Base-by-base conservation (phyloP, 345 rosid genomes). In the Citrus cavaleriei region DNA sequence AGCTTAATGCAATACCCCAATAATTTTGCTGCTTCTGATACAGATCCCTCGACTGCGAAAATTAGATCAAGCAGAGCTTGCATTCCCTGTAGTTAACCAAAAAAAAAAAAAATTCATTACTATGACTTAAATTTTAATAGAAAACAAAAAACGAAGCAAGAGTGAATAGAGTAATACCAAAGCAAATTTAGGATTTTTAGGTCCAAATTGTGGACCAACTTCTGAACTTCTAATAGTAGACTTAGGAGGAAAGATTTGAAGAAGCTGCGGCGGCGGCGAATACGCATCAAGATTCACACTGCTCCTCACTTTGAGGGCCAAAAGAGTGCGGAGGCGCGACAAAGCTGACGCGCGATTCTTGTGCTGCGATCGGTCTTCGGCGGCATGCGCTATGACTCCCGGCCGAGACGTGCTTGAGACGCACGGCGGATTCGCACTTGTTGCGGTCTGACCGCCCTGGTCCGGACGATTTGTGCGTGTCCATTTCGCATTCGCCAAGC, bases 401-500 rank as follows among this genome's bases (percentile, higher is more conserved):
- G 35, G 97, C 94, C 55, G 98, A 97, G 16, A 89, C 77, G 63
- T 96, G 98, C 89, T 89, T 94, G 72, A 96, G 81, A 28, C 97
- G 90, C 19, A 96, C 97, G 42, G 97, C 98, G 9, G 98, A 89
- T 81, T 94, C 99, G 5, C 98, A 93, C 74, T 96, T 96, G 86
- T 96, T 96, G 46, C 99, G 91, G 90, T 94, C 77, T 96, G 99
- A 49, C 99, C 97, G 22, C 98, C 98, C 98, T 1, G 97, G 97
- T 1, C 98, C 97, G 24, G 97, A 92, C 7, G 93, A 83, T 82
- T 90, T 92, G 78, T 87, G 94, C 0, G 91, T 93, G 69, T 63
- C 87, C 83, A 93, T 83, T 71, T 88, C 88, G 79, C 98, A 96
- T 74, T 92, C 91, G 74, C 80, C 88, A 91, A 93, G 89, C 76